A percentile compares a stretch with the other conserved stretches of the same genome.
These are phyloP conservation scores for Nepenthes alata DNA, from an alignment of 179 eudicot species.

Conservation along the genomic window DNA sequence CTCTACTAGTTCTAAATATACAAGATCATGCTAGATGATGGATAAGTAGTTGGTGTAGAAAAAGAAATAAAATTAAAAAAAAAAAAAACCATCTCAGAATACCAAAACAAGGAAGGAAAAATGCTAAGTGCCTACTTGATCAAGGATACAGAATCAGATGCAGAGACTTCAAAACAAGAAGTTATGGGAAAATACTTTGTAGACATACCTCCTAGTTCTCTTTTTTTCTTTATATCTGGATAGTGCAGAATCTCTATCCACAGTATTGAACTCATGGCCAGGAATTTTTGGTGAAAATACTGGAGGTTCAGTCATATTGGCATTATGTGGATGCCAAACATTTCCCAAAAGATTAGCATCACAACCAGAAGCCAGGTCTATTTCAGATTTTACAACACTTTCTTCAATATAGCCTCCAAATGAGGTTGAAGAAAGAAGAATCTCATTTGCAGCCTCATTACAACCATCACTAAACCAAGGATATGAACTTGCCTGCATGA, in stretches of 20 bases:
- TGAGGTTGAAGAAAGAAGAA: conserved; percentile 21
- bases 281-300: conserved; percentile 28
- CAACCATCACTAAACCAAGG: conserved; percentile 17
- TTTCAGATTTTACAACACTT: conserved; percentile 31
- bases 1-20: too few species aligned
- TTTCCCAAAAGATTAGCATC: conserved; percentile 12
- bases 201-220: conserved; percentile 66
- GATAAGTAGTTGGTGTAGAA: too few species aligned
- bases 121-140: too few species aligned
- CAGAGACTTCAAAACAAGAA: too few species aligned
- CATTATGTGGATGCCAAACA: conserved; percentile 15
- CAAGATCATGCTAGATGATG: too few species aligned
- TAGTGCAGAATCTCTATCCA: conserved; percentile 62
- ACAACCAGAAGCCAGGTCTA: conserved; percentile 30
- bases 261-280: conserved; percentile 38
- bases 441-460: conserved; percentile 26
- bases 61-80: too few species aligned
- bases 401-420: conserved; percentile 34
- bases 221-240: conserved; percentile 89
- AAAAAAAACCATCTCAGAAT: too few species aligned
- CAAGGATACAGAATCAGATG: too few species aligned
- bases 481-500: conserved; percentile 35
- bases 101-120: too few species aligned
- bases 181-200: not conserved
- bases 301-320: conserved; percentile 14